A percentile compares a stretch with the other conserved stretches of the same genome.
Evolutionary conservation across 2,329 filamentous ascomycete species (phyloP).

Genomic region (Geosmithia morbida): DNA sequence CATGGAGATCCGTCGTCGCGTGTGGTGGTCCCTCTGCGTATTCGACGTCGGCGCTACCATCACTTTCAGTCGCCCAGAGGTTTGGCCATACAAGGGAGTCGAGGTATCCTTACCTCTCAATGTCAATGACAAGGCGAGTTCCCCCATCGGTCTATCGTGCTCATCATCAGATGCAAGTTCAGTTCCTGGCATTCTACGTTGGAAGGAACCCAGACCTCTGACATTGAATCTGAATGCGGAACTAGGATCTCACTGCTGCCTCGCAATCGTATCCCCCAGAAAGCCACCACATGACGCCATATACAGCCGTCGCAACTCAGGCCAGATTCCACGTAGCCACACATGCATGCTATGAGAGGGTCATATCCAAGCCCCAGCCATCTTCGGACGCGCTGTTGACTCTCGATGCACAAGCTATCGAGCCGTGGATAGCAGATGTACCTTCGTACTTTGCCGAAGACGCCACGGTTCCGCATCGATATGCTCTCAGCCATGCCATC

Average conservation of each 20-base stretch:
- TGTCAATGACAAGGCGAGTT: conserved; percentile 19
- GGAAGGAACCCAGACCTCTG: too few relatives aligned
- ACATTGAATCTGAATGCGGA: too few relatives aligned
- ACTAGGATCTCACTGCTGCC: too few relatives aligned
- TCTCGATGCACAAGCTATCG: conserved; percentile 22
- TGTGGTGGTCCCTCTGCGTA: conserved; percentile 24
- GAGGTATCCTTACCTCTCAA: conserved; percentile 27
- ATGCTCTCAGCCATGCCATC: conserved; percentile 22
- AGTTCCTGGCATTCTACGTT: too few relatives aligned
- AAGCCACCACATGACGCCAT: conserved; percentile 23
- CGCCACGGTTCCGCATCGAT: conserved; percentile 17
- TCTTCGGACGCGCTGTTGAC: conserved; percentile 22
- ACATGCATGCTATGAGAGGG: conserved; percentile 25
- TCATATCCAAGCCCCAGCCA: conserved; percentile 28
- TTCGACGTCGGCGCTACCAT: conserved; percentile 32
- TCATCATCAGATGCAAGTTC: too few relatives aligned
- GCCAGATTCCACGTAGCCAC: conserved; percentile 28
- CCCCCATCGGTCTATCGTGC: too few relatives aligned
- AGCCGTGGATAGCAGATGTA: conserved; percentile 19
- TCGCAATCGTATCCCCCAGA: conserved; percentile 14
- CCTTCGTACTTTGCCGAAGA: conserved; percentile 20
- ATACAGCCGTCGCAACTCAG: conserved; percentile 26
- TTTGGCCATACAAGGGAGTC: conserved; percentile 23
- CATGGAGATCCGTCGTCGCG: conserved; percentile 18
- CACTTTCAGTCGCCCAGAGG: conserved; percentile 28